Evolutionary conservation across 106 monocot genomes (phyloP).

Genomic region (Narthecium ossifragum): DNA sequence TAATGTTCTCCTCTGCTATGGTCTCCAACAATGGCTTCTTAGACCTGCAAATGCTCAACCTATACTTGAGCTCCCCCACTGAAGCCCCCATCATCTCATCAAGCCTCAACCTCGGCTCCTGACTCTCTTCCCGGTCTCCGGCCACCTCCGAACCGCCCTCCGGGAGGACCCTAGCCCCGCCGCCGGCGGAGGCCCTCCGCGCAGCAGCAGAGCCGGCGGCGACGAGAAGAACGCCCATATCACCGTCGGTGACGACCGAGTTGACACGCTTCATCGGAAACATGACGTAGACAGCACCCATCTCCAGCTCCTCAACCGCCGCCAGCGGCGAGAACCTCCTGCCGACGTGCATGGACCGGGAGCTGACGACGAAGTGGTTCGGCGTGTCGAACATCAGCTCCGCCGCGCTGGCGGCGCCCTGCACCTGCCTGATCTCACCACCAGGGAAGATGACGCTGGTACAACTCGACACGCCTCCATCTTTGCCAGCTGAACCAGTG

Average conservation of each 20-base stretch:
- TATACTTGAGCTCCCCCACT: constrained; percentile 22
- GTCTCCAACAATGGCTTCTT: constrained; percentile 59
- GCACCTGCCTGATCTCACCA: constrained; percentile 21
- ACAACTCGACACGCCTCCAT: background rate
- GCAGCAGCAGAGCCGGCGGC: constrained; percentile 23
- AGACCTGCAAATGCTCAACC: constrained; percentile 41
- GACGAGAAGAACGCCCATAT: constrained; percentile 27
- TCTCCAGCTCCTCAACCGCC: constrained; percentile 75
- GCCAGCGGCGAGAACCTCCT: constrained; percentile 34
- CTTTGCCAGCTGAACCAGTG: constrained; percentile 13
- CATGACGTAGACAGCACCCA: constrained; percentile 40
- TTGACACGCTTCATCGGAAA: constrained; percentile 52
- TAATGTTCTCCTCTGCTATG: constrained; percentile 40
- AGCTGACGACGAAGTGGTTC: constrained; percentile 47
- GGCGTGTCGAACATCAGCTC: constrained; percentile 80
- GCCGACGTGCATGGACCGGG: constrained; percentile 32
- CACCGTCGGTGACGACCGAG: constrained; percentile 28
- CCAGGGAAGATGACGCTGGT: constrained; percentile 36
- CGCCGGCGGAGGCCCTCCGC: constrained; percentile 5
- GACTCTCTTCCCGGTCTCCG: background rate
- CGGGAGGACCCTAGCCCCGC: constrained; percentile 10
- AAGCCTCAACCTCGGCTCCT: background rate
- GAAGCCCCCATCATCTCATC: constrained; percentile 10
- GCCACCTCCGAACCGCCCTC: background rate
- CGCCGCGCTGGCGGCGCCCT: constrained; percentile 31